Evolutionary conservation across 2,329 filamentous ascomycete genomes (phyloP).

Genomic region (Exophiala sp.): DNA sequence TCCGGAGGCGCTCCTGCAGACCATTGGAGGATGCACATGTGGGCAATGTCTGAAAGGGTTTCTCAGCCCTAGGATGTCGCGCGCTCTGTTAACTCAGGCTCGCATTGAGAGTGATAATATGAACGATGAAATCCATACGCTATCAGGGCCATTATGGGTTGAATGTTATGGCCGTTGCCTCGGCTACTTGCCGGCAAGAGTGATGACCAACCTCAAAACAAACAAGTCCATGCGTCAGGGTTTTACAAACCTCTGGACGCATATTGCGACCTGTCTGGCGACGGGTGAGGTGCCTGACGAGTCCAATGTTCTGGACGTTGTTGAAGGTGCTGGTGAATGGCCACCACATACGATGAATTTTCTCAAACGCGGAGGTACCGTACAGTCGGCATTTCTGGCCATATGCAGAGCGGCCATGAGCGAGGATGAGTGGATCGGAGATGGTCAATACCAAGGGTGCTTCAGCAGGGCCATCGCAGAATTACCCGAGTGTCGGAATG

Average conservation of each 20-base stretch:
- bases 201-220: slow-evolving; percentile 31
- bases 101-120: slow-evolving; percentile 29
- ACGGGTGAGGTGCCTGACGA: slow-evolving; percentile 27
- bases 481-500: slow-evolving; percentile 35
- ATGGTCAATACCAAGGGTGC: slow-evolving; percentile 26
- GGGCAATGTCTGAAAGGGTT: slow-evolving; percentile 36
- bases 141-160: slow-evolving; percentile 20
- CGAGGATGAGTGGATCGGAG: slow-evolving; percentile 31
- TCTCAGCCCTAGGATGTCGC: slow-evolving; percentile 37
- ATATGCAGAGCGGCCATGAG: slow-evolving; percentile 22
- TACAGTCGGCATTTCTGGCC: slow-evolving; percentile 30
- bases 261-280: slow-evolving; percentile 29
- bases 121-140: slow-evolving; percentile 23
- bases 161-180: slow-evolving; percentile 18
- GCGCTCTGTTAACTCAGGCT: slow-evolving; percentile 31
- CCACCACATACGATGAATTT: slow-evolving; percentile 32
- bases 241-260: slow-evolving; percentile 34
- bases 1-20: slow-evolving; percentile 24
- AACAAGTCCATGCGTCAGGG: slow-evolving; percentile 35
- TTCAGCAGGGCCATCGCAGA: slow-evolving; percentile 24
- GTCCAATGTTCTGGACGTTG: slow-evolving; percentile 27
- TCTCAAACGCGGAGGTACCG: slow-evolving; percentile 31
- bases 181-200: slow-evolving; percentile 26
- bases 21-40: slow-evolving; percentile 38
- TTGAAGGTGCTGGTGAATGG: slow-evolving; percentile 31